phyloP scores from a whole-genome alignment of 73 alveolate genomes.

The Effrenium voratum region DNA sequence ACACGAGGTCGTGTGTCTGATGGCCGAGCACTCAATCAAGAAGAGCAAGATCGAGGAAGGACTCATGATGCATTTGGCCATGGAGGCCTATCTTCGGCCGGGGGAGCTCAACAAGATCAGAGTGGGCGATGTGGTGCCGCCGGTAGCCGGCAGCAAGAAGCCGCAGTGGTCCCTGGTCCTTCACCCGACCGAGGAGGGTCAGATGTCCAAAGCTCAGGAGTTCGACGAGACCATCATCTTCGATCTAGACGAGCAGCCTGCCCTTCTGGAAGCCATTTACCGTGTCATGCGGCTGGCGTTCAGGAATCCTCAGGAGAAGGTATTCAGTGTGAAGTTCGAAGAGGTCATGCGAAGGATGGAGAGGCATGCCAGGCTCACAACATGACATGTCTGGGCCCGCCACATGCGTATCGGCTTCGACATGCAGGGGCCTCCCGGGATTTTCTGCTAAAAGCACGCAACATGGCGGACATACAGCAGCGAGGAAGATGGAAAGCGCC shows the following conservation, averaged over 20 bases:
- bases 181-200: neutral
- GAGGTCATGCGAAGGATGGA: neutral
- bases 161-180: slow-evolving; percentile 14
- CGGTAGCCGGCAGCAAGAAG: neutral
- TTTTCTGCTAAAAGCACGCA: neutral
- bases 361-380: neutral
- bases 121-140: slow-evolving; percentile 14
- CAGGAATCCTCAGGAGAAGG: neutral
- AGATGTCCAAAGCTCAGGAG: neutral
- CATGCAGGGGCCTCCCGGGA: slow-evolving; percentile 11
- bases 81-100: slow-evolving; percentile 13
- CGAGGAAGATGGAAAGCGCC: slow-evolving; percentile 2
- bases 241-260: neutral
- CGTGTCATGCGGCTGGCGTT: neutral
- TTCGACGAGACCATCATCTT: slow-evolving; percentile 37
- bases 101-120: neutral
- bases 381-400: neutral
- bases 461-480: neutral
- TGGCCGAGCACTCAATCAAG: neutral
- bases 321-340: neutral
- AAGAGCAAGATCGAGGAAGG: neutral
- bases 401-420: neutral
- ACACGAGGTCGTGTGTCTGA: slow-evolving; percentile 11
- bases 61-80: neutral
- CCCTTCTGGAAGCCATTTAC: neutral